A percentile compares a stretch with the other conserved stretches of the same genome.
Conservation (phyloP, 345 rosid species). For the Moricandia moricandioides region DNA sequence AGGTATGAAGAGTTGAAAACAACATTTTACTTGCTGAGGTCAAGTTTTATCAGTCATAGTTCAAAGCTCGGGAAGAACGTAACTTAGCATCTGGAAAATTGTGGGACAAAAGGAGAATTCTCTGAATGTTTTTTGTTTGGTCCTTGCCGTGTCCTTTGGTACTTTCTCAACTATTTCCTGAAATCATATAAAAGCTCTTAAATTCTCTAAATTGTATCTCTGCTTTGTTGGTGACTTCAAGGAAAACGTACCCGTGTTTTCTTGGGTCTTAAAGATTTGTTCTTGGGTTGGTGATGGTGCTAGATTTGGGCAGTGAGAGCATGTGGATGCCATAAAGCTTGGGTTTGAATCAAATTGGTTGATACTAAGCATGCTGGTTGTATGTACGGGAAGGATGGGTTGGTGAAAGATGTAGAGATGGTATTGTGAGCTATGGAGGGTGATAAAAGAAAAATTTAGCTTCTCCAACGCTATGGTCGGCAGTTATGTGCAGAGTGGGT, state of each 20-base stretch:
- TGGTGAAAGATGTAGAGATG: conserved; percentile 29
- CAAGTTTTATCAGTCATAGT: neutral
- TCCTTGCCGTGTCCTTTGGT: conserved; percentile 1
- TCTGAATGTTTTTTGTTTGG: neutral
- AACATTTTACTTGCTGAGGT: neutral
- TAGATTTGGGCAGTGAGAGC: conserved; percentile 42
- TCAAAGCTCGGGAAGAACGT: neutral
- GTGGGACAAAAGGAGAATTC: conserved; percentile 1
- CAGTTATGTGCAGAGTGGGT: conserved; percentile 40
- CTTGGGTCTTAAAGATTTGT: neutral
- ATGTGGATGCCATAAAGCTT: conserved; percentile 45
- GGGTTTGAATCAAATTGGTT: too few species aligned
- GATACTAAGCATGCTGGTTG: conserved; percentile 22
- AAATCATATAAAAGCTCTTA: conserved; percentile 3
- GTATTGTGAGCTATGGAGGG: conserved; percentile 16
- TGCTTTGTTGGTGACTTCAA: conserved; percentile 1
- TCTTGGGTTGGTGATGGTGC: conserved; percentile 34
- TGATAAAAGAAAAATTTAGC: too few species aligned
- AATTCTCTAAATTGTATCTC: neutral
- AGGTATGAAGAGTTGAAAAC: conserved; percentile 24
- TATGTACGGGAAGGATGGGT: conserved; percentile 47
- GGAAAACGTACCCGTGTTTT: neutral
- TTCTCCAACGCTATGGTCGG: conserved; percentile 44
- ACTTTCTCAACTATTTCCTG: conserved; percentile 2
- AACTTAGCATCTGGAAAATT: neutral